Evolutionary conservation across 805 yeast genomes (phyloP), one percentile per base, ranked within the genome.

Genomic region (Ogataea pignaliae): DNA sequence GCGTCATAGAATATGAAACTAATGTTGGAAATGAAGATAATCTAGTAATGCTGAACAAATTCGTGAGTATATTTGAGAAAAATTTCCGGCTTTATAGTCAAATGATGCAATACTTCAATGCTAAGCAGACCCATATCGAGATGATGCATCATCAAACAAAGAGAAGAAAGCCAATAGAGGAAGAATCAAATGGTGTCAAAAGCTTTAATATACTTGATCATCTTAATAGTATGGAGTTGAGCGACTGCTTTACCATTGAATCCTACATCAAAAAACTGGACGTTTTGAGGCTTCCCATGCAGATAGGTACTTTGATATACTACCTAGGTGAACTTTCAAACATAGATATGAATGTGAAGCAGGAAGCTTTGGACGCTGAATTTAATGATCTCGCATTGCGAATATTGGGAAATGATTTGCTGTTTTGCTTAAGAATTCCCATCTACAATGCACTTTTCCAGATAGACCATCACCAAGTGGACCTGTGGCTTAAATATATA

Each of bases 271-370:
- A 29, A 14, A 40, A 48, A 9, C 10, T 56, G 13, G 51, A 50
- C 3, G 16, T 16, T 8, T 37, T 37, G 29, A 33, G 37, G 17
- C 15, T 46, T 2, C 54, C 57, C 1, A 37, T n/a, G 1, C 57
- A 56, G 34, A 26, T 55, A 11, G 57, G 57, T 3, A 36, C 52
- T 0, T 35, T 55, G 13, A 17, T 56, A 3, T 44, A 37, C 16
- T 50, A 48, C 16, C 37, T 53, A 2, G 41, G 46, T 33, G 50
- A 52, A 3, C 12, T 44, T 10, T 35, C 47, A 1, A 28, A 16
- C 10, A 14, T 21, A n/a, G n/a, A n/a, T n/a, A n/a, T 7, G 26
- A 21, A 21, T 21, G 26, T 21, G 7, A 21, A 21, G 26, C 26
- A 21, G 12, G 29, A 34, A 15, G 11, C 12, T n/a, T 21, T 36